phyloP scores from a whole-genome alignment of 129 eudicot species.

The Silybum marianum region DNA sequence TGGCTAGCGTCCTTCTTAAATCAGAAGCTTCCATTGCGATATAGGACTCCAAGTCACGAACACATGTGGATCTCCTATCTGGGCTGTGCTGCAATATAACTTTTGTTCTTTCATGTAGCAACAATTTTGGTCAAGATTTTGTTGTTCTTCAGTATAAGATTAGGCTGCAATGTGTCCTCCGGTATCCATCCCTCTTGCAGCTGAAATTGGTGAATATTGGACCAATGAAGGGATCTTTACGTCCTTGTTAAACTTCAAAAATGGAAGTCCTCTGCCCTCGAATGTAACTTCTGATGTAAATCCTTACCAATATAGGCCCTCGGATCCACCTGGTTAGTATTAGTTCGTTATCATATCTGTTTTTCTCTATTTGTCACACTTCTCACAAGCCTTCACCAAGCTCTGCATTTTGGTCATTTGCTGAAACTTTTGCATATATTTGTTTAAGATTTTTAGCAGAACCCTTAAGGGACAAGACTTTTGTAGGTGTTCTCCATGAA shows the following conservation, averaged over 20 bases:
- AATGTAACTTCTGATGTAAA: slow-evolving; percentile 49
- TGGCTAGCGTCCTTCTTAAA: too few relatives aligned
- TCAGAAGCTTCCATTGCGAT: too few relatives aligned
- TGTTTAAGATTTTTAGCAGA: too few relatives aligned
- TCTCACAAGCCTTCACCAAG: neutral
- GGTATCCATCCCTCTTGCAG: slow-evolving; percentile 15
- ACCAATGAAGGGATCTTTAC: slow-evolving; percentile 52
- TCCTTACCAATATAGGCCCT: slow-evolving; percentile 59
- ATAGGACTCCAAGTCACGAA: too few relatives aligned
- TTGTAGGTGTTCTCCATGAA: too few relatives aligned
- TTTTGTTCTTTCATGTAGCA: slow-evolving; percentile 10
- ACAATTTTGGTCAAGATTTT: slow-evolving; percentile 19
- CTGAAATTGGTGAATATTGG: slow-evolving; percentile 38
- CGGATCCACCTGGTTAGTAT: slow-evolving; percentile 64
- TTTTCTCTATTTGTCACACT: neutral
- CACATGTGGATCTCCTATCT: too few relatives aligned
- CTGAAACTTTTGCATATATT: too few relatives aligned
- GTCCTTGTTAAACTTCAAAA: slow-evolving; percentile 30
- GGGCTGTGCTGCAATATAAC: too few relatives aligned
- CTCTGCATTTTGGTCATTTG: neutral
- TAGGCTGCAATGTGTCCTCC: slow-evolving; percentile 53
- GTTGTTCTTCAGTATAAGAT: neutral
- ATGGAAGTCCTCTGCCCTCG: slow-evolving; percentile 44
- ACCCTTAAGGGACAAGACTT: too few relatives aligned
- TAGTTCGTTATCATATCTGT: neutral